Percentiles rank a stretch among this genome's conserved stretches.
Evolutionary conservation across 2,329 filamentous ascomycete genomes (phyloP).

Genomic region (Elsinoe australis): DNA sequence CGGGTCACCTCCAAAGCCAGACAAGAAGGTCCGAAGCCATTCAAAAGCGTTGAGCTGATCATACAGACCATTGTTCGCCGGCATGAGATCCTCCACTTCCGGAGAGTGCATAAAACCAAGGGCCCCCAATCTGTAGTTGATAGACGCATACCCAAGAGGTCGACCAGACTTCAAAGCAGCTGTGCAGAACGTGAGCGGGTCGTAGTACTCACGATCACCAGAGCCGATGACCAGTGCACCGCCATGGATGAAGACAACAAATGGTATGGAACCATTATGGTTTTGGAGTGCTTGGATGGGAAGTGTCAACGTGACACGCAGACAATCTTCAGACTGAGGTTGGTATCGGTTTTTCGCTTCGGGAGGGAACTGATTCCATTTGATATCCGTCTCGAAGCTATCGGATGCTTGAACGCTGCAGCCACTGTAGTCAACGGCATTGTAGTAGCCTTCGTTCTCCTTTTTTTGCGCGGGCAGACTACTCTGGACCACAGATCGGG

Average conservation of each 20-base stretch:
- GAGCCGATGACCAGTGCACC: constrained; percentile 19
- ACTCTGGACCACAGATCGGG: constrained; percentile 2
- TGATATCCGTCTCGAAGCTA: constrained; percentile 17
- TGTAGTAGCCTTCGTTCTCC: background rate
- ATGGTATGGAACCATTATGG: background rate
- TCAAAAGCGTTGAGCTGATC: constrained; percentile 49
- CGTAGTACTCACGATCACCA: constrained; percentile 16
- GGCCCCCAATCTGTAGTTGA: constrained; percentile 19
- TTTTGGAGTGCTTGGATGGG: constrained; percentile 6
- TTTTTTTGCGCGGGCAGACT: background rate
- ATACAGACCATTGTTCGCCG: constrained; percentile 44
- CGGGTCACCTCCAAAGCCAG: constrained; percentile 42
- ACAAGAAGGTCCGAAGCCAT: constrained; percentile 47
- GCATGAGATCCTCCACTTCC: constrained; percentile 14
- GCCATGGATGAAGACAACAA: constrained; percentile 19
- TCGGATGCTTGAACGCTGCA: constrained; percentile 17
- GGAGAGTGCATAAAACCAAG: constrained; percentile 20
- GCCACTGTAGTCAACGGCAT: constrained; percentile 15
- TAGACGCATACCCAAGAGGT: constrained; percentile 17
- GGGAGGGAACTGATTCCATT: constrained; percentile 17
- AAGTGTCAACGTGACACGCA: constrained; percentile 17
- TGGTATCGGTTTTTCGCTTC: constrained; percentile 15
- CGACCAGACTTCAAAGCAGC: constrained; percentile 15
- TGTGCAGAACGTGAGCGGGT: constrained; percentile 14
- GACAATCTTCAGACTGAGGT: constrained; percentile 17